These are phyloP conservation scores for Penicillium sp. DNA, from an alignment of 2,329 filamentous ascomycete species.

Conservation along the genomic window DNA sequence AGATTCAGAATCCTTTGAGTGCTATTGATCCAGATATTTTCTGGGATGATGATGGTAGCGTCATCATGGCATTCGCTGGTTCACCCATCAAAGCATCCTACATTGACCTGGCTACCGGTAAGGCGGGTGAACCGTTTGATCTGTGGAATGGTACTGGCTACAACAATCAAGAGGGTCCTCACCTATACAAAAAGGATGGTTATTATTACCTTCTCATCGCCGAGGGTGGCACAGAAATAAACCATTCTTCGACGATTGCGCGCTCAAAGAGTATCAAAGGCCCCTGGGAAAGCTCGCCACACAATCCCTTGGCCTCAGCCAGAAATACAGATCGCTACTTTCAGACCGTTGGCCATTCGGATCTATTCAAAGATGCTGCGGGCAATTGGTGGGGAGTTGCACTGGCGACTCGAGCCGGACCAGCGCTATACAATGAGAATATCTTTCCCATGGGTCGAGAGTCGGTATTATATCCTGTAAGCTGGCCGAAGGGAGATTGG, in stretches of 20 bases:
- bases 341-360: conserved; percentile 60
- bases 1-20: neutral
- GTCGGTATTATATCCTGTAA: conserved; percentile 54
- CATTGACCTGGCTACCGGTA: conserved; percentile 6
- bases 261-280: conserved; percentile 36
- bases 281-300: conserved; percentile 47
- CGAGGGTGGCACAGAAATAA: conserved; percentile 13
- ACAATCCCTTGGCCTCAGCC: conserved; percentile 52
- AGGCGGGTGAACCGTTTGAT: neutral
- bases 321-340: conserved; percentile 41
- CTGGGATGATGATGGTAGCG: conserved; percentile 26
- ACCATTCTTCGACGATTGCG: conserved; percentile 26
- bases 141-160: conserved; percentile 55
- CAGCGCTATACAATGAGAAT: conserved; percentile 34
- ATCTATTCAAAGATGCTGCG: conserved; percentile 56
- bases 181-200: conserved; percentile 33
- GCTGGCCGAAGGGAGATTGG: conserved; percentile 55
- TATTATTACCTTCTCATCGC: conserved; percentile 34
- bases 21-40: conserved; percentile 29
- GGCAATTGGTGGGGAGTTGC: conserved; percentile 59
- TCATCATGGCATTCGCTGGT: conserved; percentile 32
- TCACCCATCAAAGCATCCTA: conserved; percentile 25
- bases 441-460: conserved; percentile 61
- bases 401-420: conserved; percentile 47
- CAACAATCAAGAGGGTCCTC: conserved; percentile 34